Evolutionary conservation across 1,284 basidiomycete species (phyloP).

Genomic region (Trametes polyzona): DNA sequence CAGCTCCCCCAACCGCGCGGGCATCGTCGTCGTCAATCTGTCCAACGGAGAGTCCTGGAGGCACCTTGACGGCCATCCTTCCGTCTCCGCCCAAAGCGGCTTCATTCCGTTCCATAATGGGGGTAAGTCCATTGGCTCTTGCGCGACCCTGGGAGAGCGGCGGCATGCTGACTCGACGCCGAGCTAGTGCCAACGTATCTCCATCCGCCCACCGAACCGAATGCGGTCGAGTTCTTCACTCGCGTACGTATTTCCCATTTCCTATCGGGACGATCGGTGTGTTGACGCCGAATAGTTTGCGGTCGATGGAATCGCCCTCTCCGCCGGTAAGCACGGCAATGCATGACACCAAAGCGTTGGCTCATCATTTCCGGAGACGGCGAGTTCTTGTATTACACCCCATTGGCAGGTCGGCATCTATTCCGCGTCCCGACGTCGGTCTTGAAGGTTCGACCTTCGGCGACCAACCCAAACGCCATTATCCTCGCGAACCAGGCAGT

Average conservation of each 20-base stretch:
- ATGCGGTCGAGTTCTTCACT: conserved; percentile 21
- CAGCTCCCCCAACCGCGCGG: conserved; percentile 26
- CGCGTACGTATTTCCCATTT: conserved; percentile 5
- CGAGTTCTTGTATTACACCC: conserved; percentile 31
- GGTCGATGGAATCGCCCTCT: conserved; percentile 24
- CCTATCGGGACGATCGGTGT: background rate
- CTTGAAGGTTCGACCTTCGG: conserved; percentile 26
- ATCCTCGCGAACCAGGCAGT: conserved; percentile 27
- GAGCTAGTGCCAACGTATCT: conserved; percentile 16
- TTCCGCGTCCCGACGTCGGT: conserved; percentile 35
- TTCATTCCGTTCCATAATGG: conserved; percentile 35
- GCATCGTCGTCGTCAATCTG: conserved; percentile 36
- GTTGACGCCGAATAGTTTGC: conserved; percentile 9
- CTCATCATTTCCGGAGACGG: conserved; percentile 22
- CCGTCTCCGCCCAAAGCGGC: conserved; percentile 22
- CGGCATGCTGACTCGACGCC: no score
- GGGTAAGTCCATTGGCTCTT: conserved; percentile 13
- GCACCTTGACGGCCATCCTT: conserved; percentile 31
- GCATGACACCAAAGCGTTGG: background rate
- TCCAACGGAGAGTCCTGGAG: conserved; percentile 36
- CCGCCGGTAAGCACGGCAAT: conserved; percentile 8
- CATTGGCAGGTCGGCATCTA: conserved; percentile 32
- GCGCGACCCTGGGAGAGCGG: no score
- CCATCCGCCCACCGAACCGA: conserved; percentile 17
- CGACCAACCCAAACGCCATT: conserved; percentile 27